A percentile compares a stretch with the other conserved stretches of the same genome.
Conservation (phyloP, 768 basidiomycete species). For the Collybia mongolica region DNA sequence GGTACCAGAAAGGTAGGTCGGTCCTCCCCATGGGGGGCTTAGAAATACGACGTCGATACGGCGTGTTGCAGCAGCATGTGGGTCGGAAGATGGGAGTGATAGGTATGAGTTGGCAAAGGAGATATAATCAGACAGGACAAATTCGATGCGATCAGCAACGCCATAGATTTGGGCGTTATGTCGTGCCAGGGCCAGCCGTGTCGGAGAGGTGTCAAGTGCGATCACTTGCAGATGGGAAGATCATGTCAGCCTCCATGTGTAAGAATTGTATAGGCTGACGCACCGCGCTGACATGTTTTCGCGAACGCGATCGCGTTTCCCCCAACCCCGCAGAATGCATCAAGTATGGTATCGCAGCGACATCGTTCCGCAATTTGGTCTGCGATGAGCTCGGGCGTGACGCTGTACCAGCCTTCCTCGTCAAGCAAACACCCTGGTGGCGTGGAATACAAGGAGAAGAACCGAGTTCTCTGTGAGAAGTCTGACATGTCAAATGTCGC, state of each 20-base stretch:
- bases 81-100: constrained; percentile 22
- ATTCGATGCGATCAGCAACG: constrained; percentile 93
- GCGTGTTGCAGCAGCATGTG: constrained; percentile 27
- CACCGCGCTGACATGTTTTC: constrained; percentile 91
- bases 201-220: constrained; percentile 84
- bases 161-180: constrained; percentile 96
- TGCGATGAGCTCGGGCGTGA: constrained; percentile 94
- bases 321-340: constrained; percentile 97
- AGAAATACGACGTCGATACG: constrained; percentile 89
- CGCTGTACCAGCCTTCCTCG: constrained; percentile 96
- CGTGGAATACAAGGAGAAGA: constrained; percentile 75
- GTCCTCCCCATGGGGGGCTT: constrained; percentile 97
- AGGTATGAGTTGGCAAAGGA: constrained; percentile 65
- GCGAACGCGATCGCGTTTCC: constrained; percentile 98
- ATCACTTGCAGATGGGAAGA: constrained; percentile 59
- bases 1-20: constrained; percentile 55
- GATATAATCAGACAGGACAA: constrained; percentile 84
- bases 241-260: background rate
- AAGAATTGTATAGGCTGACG: constrained; percentile 18
- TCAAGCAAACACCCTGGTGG: constrained; percentile 81
- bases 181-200: constrained; percentile 83
- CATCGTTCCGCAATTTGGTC: constrained; percentile 92
- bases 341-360: constrained; percentile 79
- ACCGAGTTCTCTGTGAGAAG: constrained; percentile 79
- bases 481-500: constrained; percentile 46